Conservation (phyloP, 2,329 filamentous ascomycete genomes). For the Colletotrichum eleusines region DNA sequence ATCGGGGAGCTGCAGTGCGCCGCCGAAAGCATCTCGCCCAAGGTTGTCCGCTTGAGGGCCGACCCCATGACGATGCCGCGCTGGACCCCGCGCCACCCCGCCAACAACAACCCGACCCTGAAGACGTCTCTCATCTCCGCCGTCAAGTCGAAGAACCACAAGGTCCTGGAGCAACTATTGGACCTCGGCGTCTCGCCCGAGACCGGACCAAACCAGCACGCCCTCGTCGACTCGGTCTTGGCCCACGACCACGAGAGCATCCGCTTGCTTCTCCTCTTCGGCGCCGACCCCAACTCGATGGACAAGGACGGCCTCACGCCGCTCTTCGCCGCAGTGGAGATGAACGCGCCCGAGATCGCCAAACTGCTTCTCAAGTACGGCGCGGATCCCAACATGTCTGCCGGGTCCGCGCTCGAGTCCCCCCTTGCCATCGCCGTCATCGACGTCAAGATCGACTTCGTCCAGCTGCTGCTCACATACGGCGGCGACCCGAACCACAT, state of each 20-base stretch:
- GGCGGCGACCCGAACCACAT: slow-evolving; percentile 68
- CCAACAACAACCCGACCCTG: slow-evolving; percentile 57
- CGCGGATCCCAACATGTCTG: slow-evolving; percentile 66
- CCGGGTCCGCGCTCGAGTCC: slow-evolving; percentile 64
- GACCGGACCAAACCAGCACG: slow-evolving; percentile 58
- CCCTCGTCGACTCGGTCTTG: slow-evolving; percentile 65
- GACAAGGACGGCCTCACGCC: slow-evolving; percentile 65
- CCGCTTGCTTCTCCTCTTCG: slow-evolving; percentile 67
- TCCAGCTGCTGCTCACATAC: slow-evolving; percentile 71
- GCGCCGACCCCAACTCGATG: slow-evolving; percentile 66
- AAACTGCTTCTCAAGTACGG: slow-evolving; percentile 74
- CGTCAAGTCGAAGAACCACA: slow-evolving; percentile 68
- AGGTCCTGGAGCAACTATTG: slow-evolving; percentile 67
- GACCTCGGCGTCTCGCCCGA: slow-evolving; percentile 68
- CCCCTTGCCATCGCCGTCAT: slow-evolving; percentile 65
- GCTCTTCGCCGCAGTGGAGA: slow-evolving; percentile 63
- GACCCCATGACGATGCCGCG: slow-evolving; percentile 65
- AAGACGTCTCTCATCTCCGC: slow-evolving; percentile 64
- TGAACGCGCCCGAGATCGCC: slow-evolving; percentile 67
- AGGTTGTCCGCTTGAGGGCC: slow-evolving; percentile 62
- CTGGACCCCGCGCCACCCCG: slow-evolving; percentile 61
- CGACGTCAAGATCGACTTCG: slow-evolving; percentile 66
- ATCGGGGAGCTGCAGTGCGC: slow-evolving; percentile 49
- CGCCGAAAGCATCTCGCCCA: slow-evolving; percentile 41
- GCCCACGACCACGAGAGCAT: slow-evolving; percentile 65